A percentile compares a stretch with the other conserved stretches of the same genome.
These are phyloP conservation scores for Pseudogymnoascus sp. DNA, from an alignment of 2,329 filamentous ascomycete species.

Conservation along the genomic window DNA sequence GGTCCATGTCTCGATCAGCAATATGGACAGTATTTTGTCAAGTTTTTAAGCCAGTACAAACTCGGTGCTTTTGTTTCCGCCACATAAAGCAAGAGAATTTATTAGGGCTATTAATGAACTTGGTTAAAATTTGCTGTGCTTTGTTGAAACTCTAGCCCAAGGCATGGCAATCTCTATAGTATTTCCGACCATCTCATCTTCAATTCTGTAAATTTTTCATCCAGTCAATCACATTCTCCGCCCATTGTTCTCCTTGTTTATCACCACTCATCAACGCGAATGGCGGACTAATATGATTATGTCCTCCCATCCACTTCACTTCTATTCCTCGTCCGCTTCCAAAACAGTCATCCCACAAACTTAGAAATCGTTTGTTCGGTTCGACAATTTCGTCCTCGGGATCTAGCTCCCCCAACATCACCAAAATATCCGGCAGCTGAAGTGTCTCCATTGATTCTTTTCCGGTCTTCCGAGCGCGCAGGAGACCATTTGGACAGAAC, in stretches of 20 bases:
- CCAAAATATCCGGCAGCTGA: constrained; percentile 19
- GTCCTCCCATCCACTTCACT: constrained; percentile 18
- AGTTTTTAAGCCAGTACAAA: background rate
- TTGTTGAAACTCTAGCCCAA: background rate
- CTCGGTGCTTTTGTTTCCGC: background rate
- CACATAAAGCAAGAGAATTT: background rate
- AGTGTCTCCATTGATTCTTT: constrained; percentile 11
- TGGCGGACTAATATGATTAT: constrained; percentile 28
- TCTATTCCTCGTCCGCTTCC: constrained; percentile 17
- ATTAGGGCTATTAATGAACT: background rate
- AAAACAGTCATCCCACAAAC: constrained; percentile 20
- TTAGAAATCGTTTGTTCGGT: constrained; percentile 23
- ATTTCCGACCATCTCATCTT: background rate
- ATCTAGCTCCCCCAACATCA: constrained; percentile 23
- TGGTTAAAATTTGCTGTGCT: background rate
- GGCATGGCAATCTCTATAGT: background rate
- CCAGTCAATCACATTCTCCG: constrained; percentile 23
- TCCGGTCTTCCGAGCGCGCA: constrained; percentile 16
- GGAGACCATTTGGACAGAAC: constrained; percentile 10
- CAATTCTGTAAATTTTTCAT: constrained; percentile 14
- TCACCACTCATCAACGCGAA: constrained; percentile 23
- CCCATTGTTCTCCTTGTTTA: constrained; percentile 25
- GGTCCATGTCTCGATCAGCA: background rate
- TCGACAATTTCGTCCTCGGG: constrained; percentile 25
- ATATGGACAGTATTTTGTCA: background rate